Conservation (phyloP, 2,329 filamentous ascomycete genomes). For the Metarhizium anisopliae region DNA sequence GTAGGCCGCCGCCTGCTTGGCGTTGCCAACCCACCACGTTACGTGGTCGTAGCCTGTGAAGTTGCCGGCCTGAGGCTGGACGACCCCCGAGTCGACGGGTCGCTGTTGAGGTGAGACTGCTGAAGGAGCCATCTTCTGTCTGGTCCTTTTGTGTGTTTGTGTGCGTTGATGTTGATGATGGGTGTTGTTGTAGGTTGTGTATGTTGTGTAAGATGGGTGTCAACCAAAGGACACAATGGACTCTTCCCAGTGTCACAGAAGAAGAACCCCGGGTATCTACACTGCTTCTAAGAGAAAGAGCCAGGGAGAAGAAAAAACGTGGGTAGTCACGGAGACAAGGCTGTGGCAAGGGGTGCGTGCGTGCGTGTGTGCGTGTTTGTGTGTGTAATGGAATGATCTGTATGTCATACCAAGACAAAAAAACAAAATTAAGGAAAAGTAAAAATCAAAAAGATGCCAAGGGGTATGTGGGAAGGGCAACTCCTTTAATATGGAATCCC, state of each 20-base stretch:
- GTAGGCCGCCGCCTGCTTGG: constrained; percentile 86
- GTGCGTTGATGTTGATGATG: constrained; percentile 1
- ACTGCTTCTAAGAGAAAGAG: neutral
- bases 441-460: neutral
- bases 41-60: constrained; percentile 88
- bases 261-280: no score
- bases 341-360: neutral
- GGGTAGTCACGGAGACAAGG: neutral
- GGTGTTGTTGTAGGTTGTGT: neutral
- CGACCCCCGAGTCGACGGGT: constrained; percentile 29
- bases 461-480: neutral
- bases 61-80: constrained; percentile 30
- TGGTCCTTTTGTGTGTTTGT: neutral
- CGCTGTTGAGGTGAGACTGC: constrained; percentile 42
- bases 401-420: neutral
- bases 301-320: neutral
- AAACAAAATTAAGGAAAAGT: neutral
- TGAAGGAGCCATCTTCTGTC: constrained; percentile 45
- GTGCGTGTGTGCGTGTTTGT: neutral
- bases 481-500: neutral
- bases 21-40: constrained; percentile 94
- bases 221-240: no score
- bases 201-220: no score
- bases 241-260: no score
- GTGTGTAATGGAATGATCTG: neutral